phyloP scores from a whole-genome alignment of 2,329 filamentous ascomycete species.

The Colletotrichum sp. region DNA sequence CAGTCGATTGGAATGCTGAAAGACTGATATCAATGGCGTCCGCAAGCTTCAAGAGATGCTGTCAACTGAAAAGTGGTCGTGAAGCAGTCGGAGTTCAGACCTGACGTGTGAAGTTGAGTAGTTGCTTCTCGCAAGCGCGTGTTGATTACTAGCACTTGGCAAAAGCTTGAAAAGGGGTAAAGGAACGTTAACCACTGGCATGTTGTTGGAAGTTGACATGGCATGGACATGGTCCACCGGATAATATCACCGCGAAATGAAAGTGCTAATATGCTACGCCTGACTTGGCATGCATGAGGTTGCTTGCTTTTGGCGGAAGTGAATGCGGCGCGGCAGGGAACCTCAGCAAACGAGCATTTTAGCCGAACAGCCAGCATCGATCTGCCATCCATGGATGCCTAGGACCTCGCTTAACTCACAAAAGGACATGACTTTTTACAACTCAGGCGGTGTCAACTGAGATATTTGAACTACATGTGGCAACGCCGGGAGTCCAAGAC shows the following conservation, averaged over 20 bases:
- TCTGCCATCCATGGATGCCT: too few relatives aligned
- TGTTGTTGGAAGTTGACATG: background rate
- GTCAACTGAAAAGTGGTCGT: too few relatives aligned
- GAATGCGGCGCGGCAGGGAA: background rate
- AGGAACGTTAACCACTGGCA: background rate
- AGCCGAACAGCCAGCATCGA: too few relatives aligned
- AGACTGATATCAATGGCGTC: fast-evolving
- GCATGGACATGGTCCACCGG: background rate
- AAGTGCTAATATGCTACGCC: background rate
- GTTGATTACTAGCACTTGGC: background rate
- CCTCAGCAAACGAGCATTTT: too few relatives aligned
- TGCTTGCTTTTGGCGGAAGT: background rate
- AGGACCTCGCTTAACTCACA: too few relatives aligned
- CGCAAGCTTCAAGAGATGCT: too few relatives aligned
- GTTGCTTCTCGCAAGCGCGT: background rate
- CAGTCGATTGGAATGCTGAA: background rate
- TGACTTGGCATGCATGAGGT: background rate
- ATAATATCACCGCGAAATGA: fast-evolving
- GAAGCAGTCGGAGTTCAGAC: too few relatives aligned
- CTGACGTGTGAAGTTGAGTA: too few relatives aligned
- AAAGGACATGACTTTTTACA: too few relatives aligned
- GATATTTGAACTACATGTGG: too few relatives aligned
- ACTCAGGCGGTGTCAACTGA: too few relatives aligned
- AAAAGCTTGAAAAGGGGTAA: background rate
- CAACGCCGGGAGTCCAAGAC: too few relatives aligned